Percentiles rank a stretch among this genome's conserved stretches.
Evolutionary conservation across 805 yeast species (phyloP).

Genomic region (Priceomyces haplophilus): DNA sequence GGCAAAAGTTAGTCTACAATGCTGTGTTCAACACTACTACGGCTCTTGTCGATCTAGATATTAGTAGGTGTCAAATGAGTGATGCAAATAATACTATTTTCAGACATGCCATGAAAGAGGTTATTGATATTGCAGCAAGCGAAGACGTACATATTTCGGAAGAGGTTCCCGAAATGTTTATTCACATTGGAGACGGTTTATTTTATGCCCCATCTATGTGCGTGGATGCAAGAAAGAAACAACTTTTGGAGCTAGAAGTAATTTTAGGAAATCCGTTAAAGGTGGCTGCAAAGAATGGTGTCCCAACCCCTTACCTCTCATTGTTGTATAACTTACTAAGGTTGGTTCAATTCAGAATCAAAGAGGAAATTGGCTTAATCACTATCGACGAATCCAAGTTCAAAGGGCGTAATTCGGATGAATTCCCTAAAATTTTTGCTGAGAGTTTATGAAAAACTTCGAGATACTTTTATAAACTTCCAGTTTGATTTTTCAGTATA

Average conservation of each 20-base stretch:
- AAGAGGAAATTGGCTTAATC: conserved; percentile 51
- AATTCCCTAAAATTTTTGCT: conserved; percentile 11
- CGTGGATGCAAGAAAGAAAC: conserved; percentile 35
- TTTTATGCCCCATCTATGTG: conserved; percentile 43
- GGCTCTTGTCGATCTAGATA: conserved; percentile 33
- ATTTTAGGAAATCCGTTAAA: conserved; percentile 39
- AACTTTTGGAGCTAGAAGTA: conserved; percentile 38
- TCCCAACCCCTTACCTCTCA: conserved; percentile 55
- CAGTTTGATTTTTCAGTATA: too few relatives aligned
- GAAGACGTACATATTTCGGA: conserved; percentile 58
- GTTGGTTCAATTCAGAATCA: conserved; percentile 58
- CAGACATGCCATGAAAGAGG: conserved; percentile 65
- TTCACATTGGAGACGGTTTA: conserved; percentile 48
- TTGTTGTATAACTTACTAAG: conserved; percentile 57
- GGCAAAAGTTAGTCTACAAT: conserved; percentile 40
- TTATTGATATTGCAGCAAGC: conserved; percentile 61
- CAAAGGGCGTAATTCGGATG: conserved; percentile 15
- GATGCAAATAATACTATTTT: conserved; percentile 29
- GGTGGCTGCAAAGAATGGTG: conserved; percentile 37
- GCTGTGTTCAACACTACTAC: conserved; percentile 34
- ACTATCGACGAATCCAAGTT: conserved; percentile 23
- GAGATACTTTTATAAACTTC: background rate
- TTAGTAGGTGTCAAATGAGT: conserved; percentile 33
- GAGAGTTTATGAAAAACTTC: background rate
- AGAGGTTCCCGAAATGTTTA: conserved; percentile 46